These are phyloP conservation scores for Euclidium syriacum DNA, from an alignment of 345 rosid genomes.

Conservation along the genomic window DNA sequence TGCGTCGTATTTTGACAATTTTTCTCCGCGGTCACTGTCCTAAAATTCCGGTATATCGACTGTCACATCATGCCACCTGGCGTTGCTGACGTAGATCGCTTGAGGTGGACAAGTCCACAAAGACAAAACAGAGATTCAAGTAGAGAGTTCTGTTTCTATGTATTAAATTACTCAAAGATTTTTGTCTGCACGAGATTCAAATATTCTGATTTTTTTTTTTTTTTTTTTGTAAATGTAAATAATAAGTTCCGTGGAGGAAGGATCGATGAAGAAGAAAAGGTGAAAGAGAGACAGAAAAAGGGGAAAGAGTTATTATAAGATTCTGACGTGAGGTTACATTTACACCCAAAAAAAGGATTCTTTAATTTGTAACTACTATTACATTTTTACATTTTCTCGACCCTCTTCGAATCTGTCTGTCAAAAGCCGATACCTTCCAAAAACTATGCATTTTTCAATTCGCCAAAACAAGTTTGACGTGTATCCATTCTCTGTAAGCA, in stretches of 20 bases:
- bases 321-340: constrained; percentile 15
- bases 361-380: constrained; percentile 8
- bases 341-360: background rate
- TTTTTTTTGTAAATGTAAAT: too few species aligned
- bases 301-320: constrained; percentile 25
- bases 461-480: too few species aligned
- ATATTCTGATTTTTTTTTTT: background rate
- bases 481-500: too few species aligned
- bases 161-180: constrained; percentile 28
- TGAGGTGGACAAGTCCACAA: constrained; percentile 29
- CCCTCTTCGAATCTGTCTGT: too few species aligned
- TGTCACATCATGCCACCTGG: constrained; percentile 76
- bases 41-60: too few species aligned
- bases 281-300: constrained; percentile 18
- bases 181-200: constrained; percentile 12
- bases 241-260: constrained; percentile 13
- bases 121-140: constrained; percentile 19
- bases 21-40: too few species aligned
- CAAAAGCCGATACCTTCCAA: too few species aligned
- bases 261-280: constrained; percentile 22
- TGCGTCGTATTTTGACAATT: too few species aligned
- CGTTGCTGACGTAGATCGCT: constrained; percentile 35
- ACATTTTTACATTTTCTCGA: too few species aligned
- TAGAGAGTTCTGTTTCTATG: constrained; percentile 23
- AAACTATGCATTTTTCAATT: too few species aligned